Percentiles rank a stretch among this genome's conserved stretches.
Conservation (phyloP, 805 yeast species). For the Metschnikowia peoriensis region DNA sequence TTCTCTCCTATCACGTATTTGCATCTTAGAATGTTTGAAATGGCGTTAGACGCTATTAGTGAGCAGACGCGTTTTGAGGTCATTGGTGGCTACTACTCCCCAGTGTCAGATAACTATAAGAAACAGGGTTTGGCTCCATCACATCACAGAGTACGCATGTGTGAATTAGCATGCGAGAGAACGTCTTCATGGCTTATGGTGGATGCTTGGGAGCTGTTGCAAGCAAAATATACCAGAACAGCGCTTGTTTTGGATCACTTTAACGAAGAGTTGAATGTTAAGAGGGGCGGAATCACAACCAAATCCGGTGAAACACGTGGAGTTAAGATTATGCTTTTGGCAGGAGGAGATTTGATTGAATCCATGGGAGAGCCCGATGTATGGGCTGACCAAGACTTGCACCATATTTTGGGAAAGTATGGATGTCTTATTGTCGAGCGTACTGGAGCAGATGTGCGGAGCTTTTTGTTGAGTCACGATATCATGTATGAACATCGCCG, state of each 20-base stretch:
- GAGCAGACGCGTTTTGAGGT: constrained; percentile 95
- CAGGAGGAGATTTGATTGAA: constrained; percentile 97
- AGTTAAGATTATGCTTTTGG: constrained; percentile 90
- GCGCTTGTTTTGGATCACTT: constrained; percentile 95
- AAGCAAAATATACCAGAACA: constrained; percentile 86
- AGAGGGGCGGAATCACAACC: constrained; percentile 77
- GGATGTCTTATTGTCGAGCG: constrained; percentile 97
- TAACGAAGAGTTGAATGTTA: constrained; percentile 89
- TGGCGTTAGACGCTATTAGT: constrained; percentile 91
- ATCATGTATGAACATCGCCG: constrained; percentile 96
- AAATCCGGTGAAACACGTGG: constrained; percentile 65
- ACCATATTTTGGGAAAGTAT: constrained; percentile 91
- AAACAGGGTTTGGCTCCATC: constrained; percentile 92
- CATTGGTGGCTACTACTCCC: constrained; percentile 93
- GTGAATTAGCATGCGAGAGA: constrained; percentile 96
- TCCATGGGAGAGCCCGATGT: constrained; percentile 99
- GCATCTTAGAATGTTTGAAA: constrained; percentile 96
- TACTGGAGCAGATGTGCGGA: constrained; percentile 93
- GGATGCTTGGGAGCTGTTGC: constrained; percentile 98
- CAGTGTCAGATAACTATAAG: constrained; percentile 88
- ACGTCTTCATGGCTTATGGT: constrained; percentile 98
- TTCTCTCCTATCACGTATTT: constrained; percentile 94
- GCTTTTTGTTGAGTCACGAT: constrained; percentile 88
- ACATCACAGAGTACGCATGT: constrained; percentile 91
- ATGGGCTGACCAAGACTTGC: constrained; percentile 95